Evolutionary conservation across 2,329 filamentous ascomycete species (phyloP).

Genomic region (Aphanoascus verrucosus): DNA sequence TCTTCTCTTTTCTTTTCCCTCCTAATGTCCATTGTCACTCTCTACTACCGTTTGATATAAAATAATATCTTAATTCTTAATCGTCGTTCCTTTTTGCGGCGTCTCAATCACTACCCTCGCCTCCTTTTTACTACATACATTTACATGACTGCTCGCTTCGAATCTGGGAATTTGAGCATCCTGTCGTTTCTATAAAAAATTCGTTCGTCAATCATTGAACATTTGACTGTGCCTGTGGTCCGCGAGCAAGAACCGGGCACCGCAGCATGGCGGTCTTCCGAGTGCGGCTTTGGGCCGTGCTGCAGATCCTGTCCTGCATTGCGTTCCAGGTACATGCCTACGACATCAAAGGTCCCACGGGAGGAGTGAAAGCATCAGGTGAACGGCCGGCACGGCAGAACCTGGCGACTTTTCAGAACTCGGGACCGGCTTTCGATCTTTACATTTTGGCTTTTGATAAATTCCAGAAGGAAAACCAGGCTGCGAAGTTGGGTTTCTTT

Average conservation of each 20-base stretch:
- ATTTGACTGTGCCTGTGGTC: too few relatives aligned
- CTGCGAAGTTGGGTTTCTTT: conserved; percentile 61
- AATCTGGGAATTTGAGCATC: too few relatives aligned
- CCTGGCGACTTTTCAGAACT: conserved; percentile 54
- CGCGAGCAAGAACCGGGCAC: background rate
- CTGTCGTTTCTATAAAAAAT: too few relatives aligned
- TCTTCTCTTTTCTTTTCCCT: background rate
- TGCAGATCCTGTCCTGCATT: conserved; percentile 6
- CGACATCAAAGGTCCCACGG: conserved; percentile 21
- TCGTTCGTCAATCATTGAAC: too few relatives aligned
- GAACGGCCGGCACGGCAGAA: conserved; percentile 46
- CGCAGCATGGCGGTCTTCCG: background rate
- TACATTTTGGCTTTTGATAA: conserved; percentile 64
- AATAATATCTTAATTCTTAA: background rate
- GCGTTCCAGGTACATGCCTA: conserved; percentile 8
- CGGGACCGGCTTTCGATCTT: conserved; percentile 56
- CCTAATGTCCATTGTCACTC: background rate
- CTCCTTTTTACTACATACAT: too few relatives aligned
- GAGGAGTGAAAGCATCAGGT: conserved; percentile 22
- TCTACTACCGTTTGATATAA: background rate
- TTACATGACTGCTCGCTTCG: too few relatives aligned
- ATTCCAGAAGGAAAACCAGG: conserved; percentile 58
- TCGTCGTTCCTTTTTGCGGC: background rate
- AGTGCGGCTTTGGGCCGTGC: conserved; percentile 7
- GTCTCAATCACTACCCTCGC: too few relatives aligned